Conservation (phyloP, 495 filamentous ascomycete genomes). For the Podospora didyma region DNA sequence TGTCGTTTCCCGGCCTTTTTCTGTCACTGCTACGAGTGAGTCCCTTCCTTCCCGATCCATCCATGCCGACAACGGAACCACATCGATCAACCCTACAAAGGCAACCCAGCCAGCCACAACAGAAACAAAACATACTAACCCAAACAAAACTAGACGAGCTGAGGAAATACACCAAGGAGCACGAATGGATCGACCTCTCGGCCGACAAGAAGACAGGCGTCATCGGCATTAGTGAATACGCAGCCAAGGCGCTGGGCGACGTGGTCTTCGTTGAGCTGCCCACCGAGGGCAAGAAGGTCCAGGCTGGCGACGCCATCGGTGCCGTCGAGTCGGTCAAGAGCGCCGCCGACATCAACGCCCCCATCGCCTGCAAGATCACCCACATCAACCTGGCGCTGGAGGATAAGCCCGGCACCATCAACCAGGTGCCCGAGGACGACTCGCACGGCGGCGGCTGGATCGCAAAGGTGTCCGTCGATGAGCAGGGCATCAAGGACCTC, state of each 20-base stretch:
- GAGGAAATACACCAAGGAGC: slow-evolving; percentile 93
- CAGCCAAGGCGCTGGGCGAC: slow-evolving; percentile 85
- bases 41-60: slow-evolving; percentile 1
- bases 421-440: slow-evolving; percentile 67
- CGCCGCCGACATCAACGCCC: slow-evolving; percentile 91
- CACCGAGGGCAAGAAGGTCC: slow-evolving; percentile 54
- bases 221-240: slow-evolving; percentile 87
- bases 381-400: slow-evolving; percentile 67
- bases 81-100: slow-evolving; percentile 2
- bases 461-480: slow-evolving; percentile 72
- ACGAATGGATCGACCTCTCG: slow-evolving; percentile 93
- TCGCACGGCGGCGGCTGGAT: slow-evolving; percentile 86
- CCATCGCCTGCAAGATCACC: slow-evolving; percentile 70
- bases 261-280: slow-evolving; percentile 97
- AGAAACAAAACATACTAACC: not conserved
- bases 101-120: not conserved
- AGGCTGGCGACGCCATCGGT: slow-evolving; percentile 74
- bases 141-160: slow-evolving; percentile 39
- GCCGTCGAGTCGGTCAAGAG: slow-evolving; percentile 98
- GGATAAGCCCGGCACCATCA: slow-evolving; percentile 82
- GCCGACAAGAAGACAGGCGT: slow-evolving; percentile 65
- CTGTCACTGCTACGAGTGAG: slow-evolving; percentile 41
- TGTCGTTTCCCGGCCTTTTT: slow-evolving; percentile 37
- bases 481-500: slow-evolving; percentile 59
- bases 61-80: not conserved